phyloP scores from a whole-genome alignment of 495 filamentous ascomycete genomes.

The Bombardia bombarda region DNA sequence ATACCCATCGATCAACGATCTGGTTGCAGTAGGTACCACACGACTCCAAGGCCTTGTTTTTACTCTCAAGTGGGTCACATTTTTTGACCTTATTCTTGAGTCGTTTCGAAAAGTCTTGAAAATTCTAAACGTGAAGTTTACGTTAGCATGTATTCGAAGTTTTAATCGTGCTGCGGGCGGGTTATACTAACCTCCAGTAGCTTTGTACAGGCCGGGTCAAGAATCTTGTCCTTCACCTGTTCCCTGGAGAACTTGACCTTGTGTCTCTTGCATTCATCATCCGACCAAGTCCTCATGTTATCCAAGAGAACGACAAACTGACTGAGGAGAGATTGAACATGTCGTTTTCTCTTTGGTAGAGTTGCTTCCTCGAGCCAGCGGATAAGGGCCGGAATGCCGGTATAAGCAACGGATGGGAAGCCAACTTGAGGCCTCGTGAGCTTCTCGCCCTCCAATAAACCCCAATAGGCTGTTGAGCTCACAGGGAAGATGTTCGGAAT shows the following conservation, averaged over 20 bases:
- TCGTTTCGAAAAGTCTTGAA: background rate
- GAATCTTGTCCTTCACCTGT: background rate
- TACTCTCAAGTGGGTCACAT: slow-evolving; percentile 2
- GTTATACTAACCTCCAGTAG: background rate
- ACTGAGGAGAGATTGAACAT: slow-evolving; percentile 5
- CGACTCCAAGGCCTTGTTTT: background rate
- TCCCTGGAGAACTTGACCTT: slow-evolving; percentile 1
- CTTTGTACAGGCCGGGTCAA: background rate
- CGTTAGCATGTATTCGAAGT: background rate
- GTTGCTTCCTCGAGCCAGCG: slow-evolving; percentile 13
- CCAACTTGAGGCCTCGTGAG: background rate
- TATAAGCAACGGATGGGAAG: slow-evolving; percentile 12
- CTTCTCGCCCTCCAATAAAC: background rate
- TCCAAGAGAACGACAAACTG: slow-evolving; percentile 2
- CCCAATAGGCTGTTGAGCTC: slow-evolving; percentile 16
- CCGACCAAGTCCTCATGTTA: slow-evolving; percentile 9
- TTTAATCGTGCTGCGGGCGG: background rate
- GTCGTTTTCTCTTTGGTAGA: slow-evolving; percentile 3
- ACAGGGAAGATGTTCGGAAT: slow-evolving; percentile 4
- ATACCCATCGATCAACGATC: slow-evolving; percentile 8
- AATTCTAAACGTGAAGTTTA: slow-evolving; percentile 1
- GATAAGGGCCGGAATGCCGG: slow-evolving; percentile 15
- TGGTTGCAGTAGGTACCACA: background rate
- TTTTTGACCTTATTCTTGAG: background rate
- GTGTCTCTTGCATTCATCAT: background rate